Evolutionary conservation across 768 basidiomycete genomes (phyloP).

Genomic region (Lactifluus piperatus): DNA sequence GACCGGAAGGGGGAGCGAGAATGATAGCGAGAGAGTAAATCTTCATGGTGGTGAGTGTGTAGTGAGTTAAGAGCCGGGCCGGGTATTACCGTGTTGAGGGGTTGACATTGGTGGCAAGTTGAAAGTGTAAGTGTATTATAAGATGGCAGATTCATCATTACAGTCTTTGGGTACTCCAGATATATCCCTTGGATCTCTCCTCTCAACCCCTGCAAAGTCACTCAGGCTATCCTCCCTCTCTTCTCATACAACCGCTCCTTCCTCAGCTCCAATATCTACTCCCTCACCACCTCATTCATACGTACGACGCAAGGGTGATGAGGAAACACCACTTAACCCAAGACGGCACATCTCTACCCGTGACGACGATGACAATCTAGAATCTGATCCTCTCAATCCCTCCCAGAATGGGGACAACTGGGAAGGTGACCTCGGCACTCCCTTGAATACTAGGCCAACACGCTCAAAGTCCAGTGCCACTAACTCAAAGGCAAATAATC

Average conservation of each 20-base stretch:
- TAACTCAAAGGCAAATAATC: constrained; percentile 34
- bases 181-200: constrained; percentile 22
- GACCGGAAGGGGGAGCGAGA: constrained; percentile 53
- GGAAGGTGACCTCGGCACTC: constrained; percentile 45
- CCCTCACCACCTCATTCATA: constrained; percentile 20
- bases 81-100: neutral
- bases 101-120: too few relatives aligned
- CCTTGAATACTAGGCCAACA: constrained; percentile 38
- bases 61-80: neutral
- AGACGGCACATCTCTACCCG: constrained; percentile 12
- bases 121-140: too few relatives aligned
- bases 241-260: constrained; percentile 20
- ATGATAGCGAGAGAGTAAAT: constrained; percentile 74
- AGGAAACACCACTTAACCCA: constrained; percentile 12
- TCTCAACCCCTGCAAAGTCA: constrained; percentile 21
- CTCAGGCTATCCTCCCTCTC: constrained; percentile 19
- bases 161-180: constrained; percentile 19
- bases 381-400: constrained; percentile 14
- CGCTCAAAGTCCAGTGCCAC: constrained; percentile 32
- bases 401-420: constrained; percentile 27
- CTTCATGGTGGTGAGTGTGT: constrained; percentile 53
- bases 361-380: constrained; percentile 15
- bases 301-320: constrained; percentile 12
- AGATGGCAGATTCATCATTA: too few relatives aligned
- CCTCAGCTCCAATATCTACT: constrained; percentile 20